Evolutionary conservation across 306 rosid species (phyloP), one percentile per base, ranked within the genome.

Genomic region (Ziziphus jujuba): DNA sequence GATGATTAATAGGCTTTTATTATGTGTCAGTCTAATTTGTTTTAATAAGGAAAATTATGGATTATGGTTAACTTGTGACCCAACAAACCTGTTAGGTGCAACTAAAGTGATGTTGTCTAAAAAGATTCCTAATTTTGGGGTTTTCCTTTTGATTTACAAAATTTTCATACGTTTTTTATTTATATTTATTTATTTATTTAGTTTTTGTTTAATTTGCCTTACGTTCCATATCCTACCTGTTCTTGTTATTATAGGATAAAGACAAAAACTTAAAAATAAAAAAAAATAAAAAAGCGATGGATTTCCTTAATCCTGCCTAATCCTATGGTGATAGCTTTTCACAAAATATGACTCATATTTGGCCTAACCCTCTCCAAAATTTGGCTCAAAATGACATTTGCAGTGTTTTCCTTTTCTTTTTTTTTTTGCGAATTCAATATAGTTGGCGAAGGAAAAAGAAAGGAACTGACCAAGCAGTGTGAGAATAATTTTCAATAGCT

Each of bases 281-380:
- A 12, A 6, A 9, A 40, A 40, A 1, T 2, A 6, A 9, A 40
- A 9, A 40, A 12, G 12, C 10, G 10, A 40, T 10, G 45, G 45
- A 40, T 40, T 12, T 2, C 45, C 3, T 40, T 12, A 10, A 40
- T 40, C 45, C 45, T 40, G 45, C 45, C 45, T 40, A 40, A 40
- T 12, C 45, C 44, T 6, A 6, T 11, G 12, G 45, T 40, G 12
- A 40, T 2, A 4, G 4, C 33, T 7, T 6, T 1, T 7, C 6
- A 8, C 45, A 40, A 9, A 40, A 0, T 40, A 21, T 33, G 13
- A 34, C 11, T 15, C 2, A 23, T 13, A n/a, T 6, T 35, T 28
- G 16, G 57, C 69, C 56, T 44, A 47, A 63, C 34, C 56, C 56
- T 63, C 24, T 22, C 43, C 71, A 34, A 66, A 36, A 33, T 23